phyloP scores from a whole-genome alignment of 2,329 filamentous ascomycete species.

The Cercospora sesami region DNA sequence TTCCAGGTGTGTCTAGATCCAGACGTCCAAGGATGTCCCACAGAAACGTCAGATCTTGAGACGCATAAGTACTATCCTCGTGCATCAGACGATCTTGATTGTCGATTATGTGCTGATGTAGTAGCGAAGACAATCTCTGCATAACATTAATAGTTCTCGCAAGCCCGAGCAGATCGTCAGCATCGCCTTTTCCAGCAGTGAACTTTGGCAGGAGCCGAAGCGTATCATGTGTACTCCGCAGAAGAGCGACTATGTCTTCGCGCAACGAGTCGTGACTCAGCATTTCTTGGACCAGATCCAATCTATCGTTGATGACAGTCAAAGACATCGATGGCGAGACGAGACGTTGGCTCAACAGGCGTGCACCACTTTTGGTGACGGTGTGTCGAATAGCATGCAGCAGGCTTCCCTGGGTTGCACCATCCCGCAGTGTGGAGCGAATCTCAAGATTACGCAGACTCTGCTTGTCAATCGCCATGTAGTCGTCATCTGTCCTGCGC shows the following conservation, averaged over 20 bases:
- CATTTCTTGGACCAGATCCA: constrained; percentile 79
- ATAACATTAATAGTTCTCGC: constrained; percentile 78
- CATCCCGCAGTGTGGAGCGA: constrained; percentile 79
- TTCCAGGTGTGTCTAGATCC: constrained; percentile 64
- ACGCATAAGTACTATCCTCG: constrained; percentile 36
- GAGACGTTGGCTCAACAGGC: constrained; percentile 81
- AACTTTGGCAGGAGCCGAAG: constrained; percentile 93
- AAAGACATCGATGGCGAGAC: constrained; percentile 86
- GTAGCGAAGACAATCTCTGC: constrained; percentile 59
- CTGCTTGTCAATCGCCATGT: constrained; percentile 90
- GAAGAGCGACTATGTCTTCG: constrained; percentile 66
- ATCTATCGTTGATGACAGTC: constrained; percentile 71
- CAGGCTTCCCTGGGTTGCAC: constrained; percentile 75
- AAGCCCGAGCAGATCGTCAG: constrained; percentile 83
- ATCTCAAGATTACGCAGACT: constrained; percentile 89
- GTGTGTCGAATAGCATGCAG: constrained; percentile 87
- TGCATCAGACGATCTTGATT: constrained; percentile 30
- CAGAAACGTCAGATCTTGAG: constrained; percentile 29
- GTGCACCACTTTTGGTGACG: constrained; percentile 85
- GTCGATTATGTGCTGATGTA: constrained; percentile 38
- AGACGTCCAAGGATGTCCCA: constrained; percentile 55
- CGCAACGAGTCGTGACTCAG: constrained; percentile 66
- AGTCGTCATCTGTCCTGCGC: constrained; percentile 70
- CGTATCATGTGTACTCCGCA: constrained; percentile 78
- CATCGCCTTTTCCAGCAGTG: constrained; percentile 83